Evolutionary conservation across 768 basidiomycete species (phyloP), one percentile per base, ranked within the genome.

Genomic region (Amylocystis lapponica): DNA sequence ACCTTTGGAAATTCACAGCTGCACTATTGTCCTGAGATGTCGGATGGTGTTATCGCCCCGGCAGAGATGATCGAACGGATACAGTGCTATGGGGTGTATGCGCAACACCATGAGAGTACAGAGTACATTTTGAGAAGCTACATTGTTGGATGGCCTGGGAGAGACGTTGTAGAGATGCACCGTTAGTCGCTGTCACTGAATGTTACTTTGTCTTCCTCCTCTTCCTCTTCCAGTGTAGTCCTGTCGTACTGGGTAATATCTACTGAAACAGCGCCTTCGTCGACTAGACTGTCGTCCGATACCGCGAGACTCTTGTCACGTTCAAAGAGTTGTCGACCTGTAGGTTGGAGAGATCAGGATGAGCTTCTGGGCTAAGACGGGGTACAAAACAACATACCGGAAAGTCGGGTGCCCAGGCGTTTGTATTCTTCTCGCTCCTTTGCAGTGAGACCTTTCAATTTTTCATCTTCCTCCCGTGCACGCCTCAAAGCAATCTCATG

Each of bases 241-340:
- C 93, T 75, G 43, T 92, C 86, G 55, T 94, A 99, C 60, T 93
- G 85, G 51, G 81, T 87, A 56, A 89, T 63, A 61, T 97, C 94
- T 39, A 98, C 89, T 17, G 87, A 88, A 41, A 86, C 79, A 0
- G 80, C 76, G 20, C 81, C 93, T 58, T 93, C 95, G 61, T 97
- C 94, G 57, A 84, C 63, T 27, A 93, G 69, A 12, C 65, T 73
- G 50, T 88, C 87, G 42, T 97, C 95, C 36, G 88, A 83, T 8
- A 66, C 66, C 4, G 68, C 78, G 26, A 93, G 70, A 52, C 78
- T 77, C 44, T 69, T 77, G 58, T 90, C 82, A 29, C 79, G 78
- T 65, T 95, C 91, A 63, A 98, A 99, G 34, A 97, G 66, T 66
- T 96, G 92, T 19, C 91, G 82, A 21, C 95, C 95, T 95, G 51